phyloP scores from a whole-genome alignment of 2,329 filamentous ascomycete species.

The Decorospora gaudefroyi region DNA sequence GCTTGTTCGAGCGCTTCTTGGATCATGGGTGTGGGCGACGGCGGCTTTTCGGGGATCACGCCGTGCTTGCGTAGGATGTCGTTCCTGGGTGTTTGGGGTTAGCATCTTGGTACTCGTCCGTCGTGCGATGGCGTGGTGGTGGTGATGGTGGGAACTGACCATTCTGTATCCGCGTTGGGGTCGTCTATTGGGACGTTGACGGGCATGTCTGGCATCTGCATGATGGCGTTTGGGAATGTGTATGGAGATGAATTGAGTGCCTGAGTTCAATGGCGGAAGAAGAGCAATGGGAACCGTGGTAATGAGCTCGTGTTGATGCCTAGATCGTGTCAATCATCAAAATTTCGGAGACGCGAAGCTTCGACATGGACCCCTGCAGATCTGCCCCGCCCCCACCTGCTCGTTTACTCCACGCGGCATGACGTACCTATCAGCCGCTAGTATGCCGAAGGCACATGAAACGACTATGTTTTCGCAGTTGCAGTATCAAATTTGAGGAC shows the following conservation, averaged over 20 bases:
- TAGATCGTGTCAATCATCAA: conserved; percentile 15
- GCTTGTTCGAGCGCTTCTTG: conserved; percentile 91
- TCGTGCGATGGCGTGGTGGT: not conserved
- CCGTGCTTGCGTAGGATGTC: conserved; percentile 97
- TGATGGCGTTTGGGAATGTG: conserved; percentile 17
- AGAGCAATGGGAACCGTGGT: not conserved
- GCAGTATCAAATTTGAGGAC: not conserved
- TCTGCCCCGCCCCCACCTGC: conserved; percentile 33
- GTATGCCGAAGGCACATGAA: not conserved
- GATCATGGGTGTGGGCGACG: conserved; percentile 92
- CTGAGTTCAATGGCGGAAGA: conserved; percentile 29
- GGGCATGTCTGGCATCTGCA: conserved; percentile 58
- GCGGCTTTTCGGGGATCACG: conserved; percentile 95
- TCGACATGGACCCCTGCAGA: conserved; percentile 24
- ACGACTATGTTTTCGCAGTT: not conserved
- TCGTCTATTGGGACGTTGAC: conserved; percentile 86
- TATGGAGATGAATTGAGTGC: not conserved
- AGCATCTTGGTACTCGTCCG: not conserved
- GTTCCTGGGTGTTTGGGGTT: conserved; percentile 68
- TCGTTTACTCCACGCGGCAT: not conserved
- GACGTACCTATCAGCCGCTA: not conserved
- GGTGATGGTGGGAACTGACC: conserved; percentile 56
- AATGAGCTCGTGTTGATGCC: conserved; percentile 13
- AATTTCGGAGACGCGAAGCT: conserved; percentile 19
- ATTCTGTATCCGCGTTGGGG: conserved; percentile 97